Percentiles rank a stretch among this genome's conserved stretches.
Evolutionary conservation across 1,139 yeast species (phyloP).

Genomic region (Pichia sp.): DNA sequence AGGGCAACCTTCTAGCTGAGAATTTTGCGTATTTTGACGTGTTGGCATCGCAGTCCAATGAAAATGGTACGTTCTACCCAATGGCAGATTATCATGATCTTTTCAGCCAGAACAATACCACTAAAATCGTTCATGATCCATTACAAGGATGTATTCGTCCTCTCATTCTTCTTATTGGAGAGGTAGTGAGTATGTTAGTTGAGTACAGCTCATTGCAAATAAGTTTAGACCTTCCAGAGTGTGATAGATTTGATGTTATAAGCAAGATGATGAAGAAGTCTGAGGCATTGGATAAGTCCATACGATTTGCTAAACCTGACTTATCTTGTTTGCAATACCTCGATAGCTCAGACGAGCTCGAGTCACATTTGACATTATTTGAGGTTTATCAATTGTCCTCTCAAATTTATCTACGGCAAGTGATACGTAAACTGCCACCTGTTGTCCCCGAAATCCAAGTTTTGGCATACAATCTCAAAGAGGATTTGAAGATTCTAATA

Average conservation of each 20-base stretch:
- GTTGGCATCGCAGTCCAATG: constrained; percentile 32
- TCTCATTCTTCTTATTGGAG: constrained; percentile 34
- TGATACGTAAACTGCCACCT: constrained; percentile 40
- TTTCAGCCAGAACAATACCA: constrained; percentile 14
- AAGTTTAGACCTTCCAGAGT: constrained; percentile 17
- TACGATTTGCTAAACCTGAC: constrained; percentile 37
- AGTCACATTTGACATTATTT: constrained; percentile 42
- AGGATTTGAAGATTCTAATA: constrained; percentile 31
- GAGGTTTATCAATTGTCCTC: constrained; percentile 44
- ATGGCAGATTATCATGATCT: constrained; percentile 29
- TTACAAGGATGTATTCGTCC: constrained; percentile 41
- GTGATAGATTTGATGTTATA: constrained; percentile 18
- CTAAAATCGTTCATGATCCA: constrained; percentile 30
- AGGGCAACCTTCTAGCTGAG: constrained; percentile 34
- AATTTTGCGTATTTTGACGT: constrained; percentile 41
- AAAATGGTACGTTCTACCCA: constrained; percentile 33
- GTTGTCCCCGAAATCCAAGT: constrained; percentile 38
- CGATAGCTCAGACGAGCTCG: constrained; percentile 35
- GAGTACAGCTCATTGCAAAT: constrained; percentile 17
- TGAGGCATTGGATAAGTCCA: constrained; percentile 29
- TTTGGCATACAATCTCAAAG: constrained; percentile 19
- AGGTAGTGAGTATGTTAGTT: constrained; percentile 30
- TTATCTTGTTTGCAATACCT: constrained; percentile 33
- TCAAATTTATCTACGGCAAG: constrained; percentile 39
- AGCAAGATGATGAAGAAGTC: constrained; percentile 15